Conservation (phyloP, 257 asterid genomes). For the Prunella vulgaris region DNA sequence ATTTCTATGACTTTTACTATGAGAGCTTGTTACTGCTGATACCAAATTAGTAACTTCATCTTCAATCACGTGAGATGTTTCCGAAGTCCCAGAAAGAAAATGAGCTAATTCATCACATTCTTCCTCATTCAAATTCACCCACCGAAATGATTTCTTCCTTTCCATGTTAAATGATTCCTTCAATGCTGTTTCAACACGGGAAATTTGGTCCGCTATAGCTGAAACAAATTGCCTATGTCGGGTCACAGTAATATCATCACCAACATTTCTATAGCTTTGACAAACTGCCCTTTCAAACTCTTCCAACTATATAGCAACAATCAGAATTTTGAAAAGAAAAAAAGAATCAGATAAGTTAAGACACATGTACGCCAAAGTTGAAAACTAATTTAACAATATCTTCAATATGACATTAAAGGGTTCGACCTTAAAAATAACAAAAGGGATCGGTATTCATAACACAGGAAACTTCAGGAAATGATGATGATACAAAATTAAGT, state of each 20-base stretch:
- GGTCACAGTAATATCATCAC: slow-evolving; percentile 55
- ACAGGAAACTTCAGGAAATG: too few species aligned
- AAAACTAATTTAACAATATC: neutral
- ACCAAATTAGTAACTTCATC: slow-evolving; percentile 29
- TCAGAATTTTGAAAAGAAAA: neutral
- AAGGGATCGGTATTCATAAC: too few species aligned
- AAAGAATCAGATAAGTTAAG: slow-evolving; percentile 12
- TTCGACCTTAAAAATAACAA: neutral
- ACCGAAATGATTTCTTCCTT: slow-evolving; percentile 56
- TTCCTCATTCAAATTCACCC: slow-evolving; percentile 71
- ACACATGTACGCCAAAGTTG: neutral
- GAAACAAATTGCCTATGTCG: slow-evolving; percentile 74
- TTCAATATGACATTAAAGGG: neutral
- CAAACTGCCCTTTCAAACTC: slow-evolving; percentile 86
- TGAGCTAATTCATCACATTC: slow-evolving; percentile 71
- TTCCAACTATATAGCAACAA: slow-evolving; percentile 53
- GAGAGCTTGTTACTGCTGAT: slow-evolving; percentile 22
- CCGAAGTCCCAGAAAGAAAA: slow-evolving; percentile 81
- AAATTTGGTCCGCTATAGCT: slow-evolving; percentile 64
- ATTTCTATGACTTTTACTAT: slow-evolving; percentile 13
- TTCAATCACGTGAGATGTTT: slow-evolving; percentile 32
- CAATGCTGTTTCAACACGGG: slow-evolving; percentile 50
- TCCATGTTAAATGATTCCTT: slow-evolving; percentile 50
- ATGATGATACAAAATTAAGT: neutral
- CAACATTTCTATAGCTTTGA: slow-evolving; percentile 62